A percentile compares a stretch with the other conserved stretches of the same genome.
Evolutionary conservation across 2,329 filamentous ascomycete genomes (phyloP).

Genomic region (Ceratocystis alfenasii): DNA sequence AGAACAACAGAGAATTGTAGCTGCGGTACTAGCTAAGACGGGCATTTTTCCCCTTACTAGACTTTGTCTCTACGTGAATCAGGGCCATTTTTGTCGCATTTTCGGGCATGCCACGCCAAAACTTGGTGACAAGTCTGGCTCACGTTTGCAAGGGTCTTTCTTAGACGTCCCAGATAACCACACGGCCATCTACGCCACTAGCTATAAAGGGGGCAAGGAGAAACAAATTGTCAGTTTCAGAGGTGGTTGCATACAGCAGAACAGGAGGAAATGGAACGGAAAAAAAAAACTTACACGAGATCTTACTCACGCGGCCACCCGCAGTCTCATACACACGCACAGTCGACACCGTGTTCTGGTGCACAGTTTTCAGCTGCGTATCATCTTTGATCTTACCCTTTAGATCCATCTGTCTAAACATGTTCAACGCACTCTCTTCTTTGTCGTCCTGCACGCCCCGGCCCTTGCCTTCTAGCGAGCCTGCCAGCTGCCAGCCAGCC

Average conservation of each 20-base stretch:
- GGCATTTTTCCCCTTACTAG: not conserved
- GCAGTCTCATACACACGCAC: constrained; percentile 62
- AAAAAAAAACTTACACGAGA: constrained; percentile 60
- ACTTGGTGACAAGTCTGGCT: not conserved
- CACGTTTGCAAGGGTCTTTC: constrained; percentile 27
- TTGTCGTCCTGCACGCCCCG: constrained; percentile 49
- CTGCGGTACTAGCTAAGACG: not conserved
- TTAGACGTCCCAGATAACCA: constrained; percentile 66
- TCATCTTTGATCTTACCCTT: constrained; percentile 88
- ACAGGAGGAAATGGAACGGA: constrained; percentile 23
- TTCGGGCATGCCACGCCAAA: constrained; percentile 10
- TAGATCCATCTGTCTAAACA: constrained; percentile 98
- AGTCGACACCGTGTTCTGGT: constrained; percentile 91
- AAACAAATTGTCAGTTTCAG: not conserved
- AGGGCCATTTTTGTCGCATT: constrained; percentile 9
- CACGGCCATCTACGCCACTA: constrained; percentile 69
- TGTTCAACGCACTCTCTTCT: constrained; percentile 90
- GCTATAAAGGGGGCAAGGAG: constrained; percentile 36
- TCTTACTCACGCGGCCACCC: constrained; percentile 56
- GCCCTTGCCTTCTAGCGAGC: constrained; percentile 66
- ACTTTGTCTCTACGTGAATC: not conserved
- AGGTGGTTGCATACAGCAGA: constrained; percentile 14
- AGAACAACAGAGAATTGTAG: constrained; percentile 7
- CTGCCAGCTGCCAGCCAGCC: constrained; percentile 70
- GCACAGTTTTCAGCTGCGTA: constrained; percentile 85